Percentiles rank a stretch among this genome's conserved stretches.
phyloP scores from a whole-genome alignment of 352 stramenopile species.

The Pilasporangium apinafurcum region DNA sequence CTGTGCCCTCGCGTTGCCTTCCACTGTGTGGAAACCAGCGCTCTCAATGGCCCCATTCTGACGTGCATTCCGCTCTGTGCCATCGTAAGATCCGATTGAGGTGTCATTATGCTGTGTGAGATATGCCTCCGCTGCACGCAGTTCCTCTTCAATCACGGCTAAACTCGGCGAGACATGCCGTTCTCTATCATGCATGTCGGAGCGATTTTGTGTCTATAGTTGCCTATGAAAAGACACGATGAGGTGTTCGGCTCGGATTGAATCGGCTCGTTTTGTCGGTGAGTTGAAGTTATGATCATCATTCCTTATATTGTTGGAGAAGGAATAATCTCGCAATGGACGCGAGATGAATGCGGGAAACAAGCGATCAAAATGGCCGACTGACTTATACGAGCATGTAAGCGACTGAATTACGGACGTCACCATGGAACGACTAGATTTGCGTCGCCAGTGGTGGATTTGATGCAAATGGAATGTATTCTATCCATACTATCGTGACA shows the following conservation, averaged over 20 bases:
- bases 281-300: slow-evolving; percentile 54
- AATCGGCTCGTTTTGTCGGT: background rate
- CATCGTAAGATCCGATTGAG: background rate
- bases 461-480: slow-evolving; percentile 30
- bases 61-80: no score
- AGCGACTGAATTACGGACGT: slow-evolving; percentile 23
- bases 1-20: no score
- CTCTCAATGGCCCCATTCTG: no score
- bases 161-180: no score
- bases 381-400: slow-evolving; percentile 46
- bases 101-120: slow-evolving; percentile 16
- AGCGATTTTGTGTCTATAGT: no score
- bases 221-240: no score
- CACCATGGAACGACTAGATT: slow-evolving; percentile 31
- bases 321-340: no score
- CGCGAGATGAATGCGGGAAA: background rate
- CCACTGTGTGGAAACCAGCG: no score
- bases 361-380: slow-evolving; percentile 18
- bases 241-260: no score
- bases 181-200: no score
- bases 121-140: slow-evolving; percentile 57
- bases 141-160: slow-evolving; percentile 59
- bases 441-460: slow-evolving; percentile 36
- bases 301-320: slow-evolving; percentile 17
- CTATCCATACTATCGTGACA: background rate